Conservation (phyloP, 2,329 filamentous ascomycete genomes). For the Sporothrix curviconia region DNA sequence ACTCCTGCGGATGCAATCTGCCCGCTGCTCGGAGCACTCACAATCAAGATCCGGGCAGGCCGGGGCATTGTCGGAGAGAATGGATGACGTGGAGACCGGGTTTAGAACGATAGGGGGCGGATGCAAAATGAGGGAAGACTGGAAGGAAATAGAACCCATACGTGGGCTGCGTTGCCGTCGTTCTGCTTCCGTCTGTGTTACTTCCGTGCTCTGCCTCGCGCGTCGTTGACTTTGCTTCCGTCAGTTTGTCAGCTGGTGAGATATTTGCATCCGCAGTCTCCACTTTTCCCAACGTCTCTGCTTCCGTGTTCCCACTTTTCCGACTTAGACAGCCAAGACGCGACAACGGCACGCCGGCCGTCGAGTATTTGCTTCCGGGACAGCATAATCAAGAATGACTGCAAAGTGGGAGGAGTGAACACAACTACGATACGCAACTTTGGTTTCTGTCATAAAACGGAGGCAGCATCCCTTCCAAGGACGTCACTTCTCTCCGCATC, state of each 20-base stretch:
- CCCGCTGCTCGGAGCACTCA: neutral
- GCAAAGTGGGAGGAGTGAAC: neutral
- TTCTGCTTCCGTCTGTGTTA: neutral
- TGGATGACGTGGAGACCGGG: neutral
- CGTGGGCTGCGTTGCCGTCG: neutral
- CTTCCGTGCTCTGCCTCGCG: neutral
- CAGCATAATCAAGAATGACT: neutral
- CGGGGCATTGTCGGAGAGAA: neutral
- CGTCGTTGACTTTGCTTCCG: neutral
- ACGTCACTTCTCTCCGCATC: too few species aligned
- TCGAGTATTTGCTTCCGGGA: neutral
- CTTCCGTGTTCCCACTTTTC: neutral
- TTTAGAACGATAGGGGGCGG: neutral
- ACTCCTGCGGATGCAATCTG: too few species aligned
- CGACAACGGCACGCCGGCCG: neutral
- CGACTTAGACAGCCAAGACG: neutral
- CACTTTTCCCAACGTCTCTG: neutral
- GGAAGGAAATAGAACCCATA: neutral
- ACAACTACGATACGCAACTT: too few species aligned
- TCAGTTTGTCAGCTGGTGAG: neutral
- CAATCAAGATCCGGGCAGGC: neutral
- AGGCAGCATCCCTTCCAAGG: too few species aligned
- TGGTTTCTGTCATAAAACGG: too few species aligned
- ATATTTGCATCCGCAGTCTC: neutral
- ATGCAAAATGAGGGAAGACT: too few species aligned